A percentile compares a stretch with the other conserved stretches of the same genome.
phyloP scores from a whole-genome alignment of 352 stramenopile species.

The Phytophthora citricola region DNA sequence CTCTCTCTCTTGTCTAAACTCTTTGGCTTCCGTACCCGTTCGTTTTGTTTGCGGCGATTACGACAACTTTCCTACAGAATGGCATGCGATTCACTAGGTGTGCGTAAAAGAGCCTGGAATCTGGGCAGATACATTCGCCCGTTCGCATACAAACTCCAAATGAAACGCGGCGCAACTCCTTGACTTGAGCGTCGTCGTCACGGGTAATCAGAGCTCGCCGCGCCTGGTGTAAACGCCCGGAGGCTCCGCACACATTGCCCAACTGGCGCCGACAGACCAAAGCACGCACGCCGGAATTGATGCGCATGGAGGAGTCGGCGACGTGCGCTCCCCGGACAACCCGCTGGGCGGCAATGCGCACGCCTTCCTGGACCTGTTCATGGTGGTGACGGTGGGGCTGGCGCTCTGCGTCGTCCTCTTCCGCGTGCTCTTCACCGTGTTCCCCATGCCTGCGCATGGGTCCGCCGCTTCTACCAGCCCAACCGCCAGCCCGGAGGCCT shows the following conservation, averaged over 20 bases:
- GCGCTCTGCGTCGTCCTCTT: constrained; percentile 70
- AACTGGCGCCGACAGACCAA: constrained; percentile 9
- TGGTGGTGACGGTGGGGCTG: constrained; percentile 70
- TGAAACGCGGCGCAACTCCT: background rate
- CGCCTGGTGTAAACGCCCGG: constrained; percentile 9
- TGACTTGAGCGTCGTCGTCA: background rate
- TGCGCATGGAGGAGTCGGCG: constrained; percentile 8
- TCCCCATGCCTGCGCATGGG: constrained; percentile 32
- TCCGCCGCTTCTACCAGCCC: background rate
- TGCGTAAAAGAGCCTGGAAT: constrained; percentile 5
- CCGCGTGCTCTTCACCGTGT: constrained; percentile 64
- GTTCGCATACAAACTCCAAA: constrained; percentile 28
- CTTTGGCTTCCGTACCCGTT: background rate
- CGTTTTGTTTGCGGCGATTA: constrained; percentile 4
- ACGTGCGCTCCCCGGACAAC: constrained; percentile 20
- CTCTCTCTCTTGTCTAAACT: no score
- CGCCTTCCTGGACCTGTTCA: constrained; percentile 68
- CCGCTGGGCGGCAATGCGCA: constrained; percentile 25
- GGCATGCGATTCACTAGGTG: background rate
- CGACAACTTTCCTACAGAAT: background rate
- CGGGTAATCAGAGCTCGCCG: constrained; percentile 20
- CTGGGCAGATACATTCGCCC: constrained; percentile 10
- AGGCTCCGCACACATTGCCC: constrained; percentile 4
- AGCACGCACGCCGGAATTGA: background rate
- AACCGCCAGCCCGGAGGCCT: constrained; percentile 6